Conservation (phyloP, 768 basidiomycete species). For the Gelatoporia subvermispora region DNA sequence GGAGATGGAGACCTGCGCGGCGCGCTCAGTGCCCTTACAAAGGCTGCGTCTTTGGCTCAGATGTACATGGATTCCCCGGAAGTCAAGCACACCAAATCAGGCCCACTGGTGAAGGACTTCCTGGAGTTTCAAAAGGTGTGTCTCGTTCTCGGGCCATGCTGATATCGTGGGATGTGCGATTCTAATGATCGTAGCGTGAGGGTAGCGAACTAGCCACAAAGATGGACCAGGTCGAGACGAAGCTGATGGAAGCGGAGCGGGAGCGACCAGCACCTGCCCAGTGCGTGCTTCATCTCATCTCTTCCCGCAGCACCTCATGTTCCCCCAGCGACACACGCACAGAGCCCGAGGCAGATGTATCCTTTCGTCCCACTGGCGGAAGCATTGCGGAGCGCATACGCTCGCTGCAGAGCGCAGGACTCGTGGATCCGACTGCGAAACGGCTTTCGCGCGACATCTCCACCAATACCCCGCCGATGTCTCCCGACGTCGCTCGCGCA, state of each 20-base stretch:
- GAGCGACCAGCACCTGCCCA: constrained; percentile 18
- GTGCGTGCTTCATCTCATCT: constrained; percentile 16
- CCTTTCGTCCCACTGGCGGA: constrained; percentile 35
- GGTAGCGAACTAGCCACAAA: constrained; percentile 33
- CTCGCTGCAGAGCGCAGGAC: constrained; percentile 67
- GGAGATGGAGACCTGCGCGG: constrained; percentile 53
- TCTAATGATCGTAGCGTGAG: constrained; percentile 30
- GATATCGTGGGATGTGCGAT: background rate
- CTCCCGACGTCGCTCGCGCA: constrained; percentile 27
- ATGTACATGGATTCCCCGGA: constrained; percentile 59
- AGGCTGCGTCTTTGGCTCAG: constrained; percentile 53
- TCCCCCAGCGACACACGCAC: constrained; percentile 8
- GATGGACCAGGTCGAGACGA: constrained; percentile 41
- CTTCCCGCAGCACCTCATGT: background rate
- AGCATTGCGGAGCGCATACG: constrained; percentile 81
- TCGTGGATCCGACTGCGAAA: constrained; percentile 52
- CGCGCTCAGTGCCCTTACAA: constrained; percentile 56
- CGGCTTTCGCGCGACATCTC: constrained; percentile 52
- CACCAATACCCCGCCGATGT: constrained; percentile 27
- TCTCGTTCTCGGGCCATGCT: constrained; percentile 5
- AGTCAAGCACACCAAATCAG: constrained; percentile 48
- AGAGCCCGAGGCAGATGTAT: constrained; percentile 3
- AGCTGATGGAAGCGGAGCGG: constrained; percentile 42
- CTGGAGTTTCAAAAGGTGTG: constrained; percentile 61
- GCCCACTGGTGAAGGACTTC: constrained; percentile 58